Percentiles rank a stretch among this genome's conserved stretches.
Conservation (phyloP, 73 alveolate genomes). For the Paramecium octaurelia region DNA sequence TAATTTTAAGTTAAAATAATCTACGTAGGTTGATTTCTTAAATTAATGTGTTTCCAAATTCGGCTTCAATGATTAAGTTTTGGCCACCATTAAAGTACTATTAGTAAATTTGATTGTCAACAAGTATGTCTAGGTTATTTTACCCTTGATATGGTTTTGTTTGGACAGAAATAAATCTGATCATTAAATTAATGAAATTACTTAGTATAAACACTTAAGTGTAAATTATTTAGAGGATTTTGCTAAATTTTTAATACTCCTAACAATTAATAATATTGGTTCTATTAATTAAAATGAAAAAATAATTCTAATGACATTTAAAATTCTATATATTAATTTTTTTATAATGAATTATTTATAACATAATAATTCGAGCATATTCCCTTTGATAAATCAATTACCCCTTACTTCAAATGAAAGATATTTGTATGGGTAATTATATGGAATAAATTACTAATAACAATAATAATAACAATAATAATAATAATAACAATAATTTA, state of each 20-base stretch:
- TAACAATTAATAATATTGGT: neutral
- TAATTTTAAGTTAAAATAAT: neutral
- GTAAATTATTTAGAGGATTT: neutral
- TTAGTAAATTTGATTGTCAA: neutral
- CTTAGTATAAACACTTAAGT: neutral
- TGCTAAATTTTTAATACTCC: too few species aligned
- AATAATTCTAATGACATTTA: neutral
- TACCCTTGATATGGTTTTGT: neutral
- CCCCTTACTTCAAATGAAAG: neutral
- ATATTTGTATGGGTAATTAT: neutral
- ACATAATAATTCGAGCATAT: neutral
- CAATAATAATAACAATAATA: neutral
- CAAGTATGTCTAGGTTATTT: neutral
- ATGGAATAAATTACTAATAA: neutral
- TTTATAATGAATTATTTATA: neutral
- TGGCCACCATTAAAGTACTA: neutral
- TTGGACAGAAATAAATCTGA: neutral
- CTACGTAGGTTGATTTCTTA: neutral
- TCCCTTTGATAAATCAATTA: neutral
- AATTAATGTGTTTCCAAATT: neutral
- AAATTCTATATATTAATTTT: too few species aligned
- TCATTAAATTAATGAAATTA: neutral
- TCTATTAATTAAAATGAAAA: neutral
- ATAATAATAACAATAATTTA: neutral
- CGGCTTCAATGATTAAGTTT: neutral